A percentile compares a stretch with the other conserved stretches of the same genome.
Conservation (phyloP, 805 yeast genomes). For the Starmerella ratchasimensis region DNA sequence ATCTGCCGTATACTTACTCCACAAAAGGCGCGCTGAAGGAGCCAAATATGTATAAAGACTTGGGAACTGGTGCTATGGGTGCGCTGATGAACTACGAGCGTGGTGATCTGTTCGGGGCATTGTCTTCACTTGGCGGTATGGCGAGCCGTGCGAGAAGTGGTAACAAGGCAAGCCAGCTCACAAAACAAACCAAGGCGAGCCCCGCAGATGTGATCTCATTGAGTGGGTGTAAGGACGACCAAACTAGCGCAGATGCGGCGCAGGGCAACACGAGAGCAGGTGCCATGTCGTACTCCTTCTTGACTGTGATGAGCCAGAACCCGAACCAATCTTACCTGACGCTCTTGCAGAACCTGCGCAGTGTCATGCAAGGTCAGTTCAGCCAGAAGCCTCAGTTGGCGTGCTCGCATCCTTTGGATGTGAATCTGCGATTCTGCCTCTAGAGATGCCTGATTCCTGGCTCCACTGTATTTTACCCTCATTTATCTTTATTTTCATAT, state of each 20-base stretch:
- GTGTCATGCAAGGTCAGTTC: constrained; percentile 47
- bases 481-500: too few species aligned
- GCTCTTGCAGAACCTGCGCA: constrained; percentile 56
- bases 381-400: constrained; percentile 75
- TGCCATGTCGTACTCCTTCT: constrained; percentile 73
- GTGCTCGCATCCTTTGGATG: constrained; percentile 68
- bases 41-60: constrained; percentile 63
- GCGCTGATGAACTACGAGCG: constrained; percentile 47
- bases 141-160: constrained; percentile 14
- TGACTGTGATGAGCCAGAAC: constrained; percentile 44
- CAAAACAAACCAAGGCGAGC: constrained; percentile 41
- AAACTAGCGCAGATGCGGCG: constrained; percentile 69
- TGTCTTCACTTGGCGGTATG: constrained; percentile 29
- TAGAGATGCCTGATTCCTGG: too few species aligned
- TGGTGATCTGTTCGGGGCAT: constrained; percentile 38
- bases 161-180: constrained; percentile 7
- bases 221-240: constrained; percentile 74
- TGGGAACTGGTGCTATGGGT: constrained; percentile 50
- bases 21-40: constrained; percentile 75
- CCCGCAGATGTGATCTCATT: constrained; percentile 66
- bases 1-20: constrained; percentile 66
- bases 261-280: constrained; percentile 65
- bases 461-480: too few species aligned
- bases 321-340: constrained; percentile 58
- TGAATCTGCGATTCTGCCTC: constrained; percentile 37